Evolutionary conservation across 108 stramenopile species (phyloP), one percentile per base, ranked within the genome.

Genomic region (Schizochytrium sp.): DNA sequence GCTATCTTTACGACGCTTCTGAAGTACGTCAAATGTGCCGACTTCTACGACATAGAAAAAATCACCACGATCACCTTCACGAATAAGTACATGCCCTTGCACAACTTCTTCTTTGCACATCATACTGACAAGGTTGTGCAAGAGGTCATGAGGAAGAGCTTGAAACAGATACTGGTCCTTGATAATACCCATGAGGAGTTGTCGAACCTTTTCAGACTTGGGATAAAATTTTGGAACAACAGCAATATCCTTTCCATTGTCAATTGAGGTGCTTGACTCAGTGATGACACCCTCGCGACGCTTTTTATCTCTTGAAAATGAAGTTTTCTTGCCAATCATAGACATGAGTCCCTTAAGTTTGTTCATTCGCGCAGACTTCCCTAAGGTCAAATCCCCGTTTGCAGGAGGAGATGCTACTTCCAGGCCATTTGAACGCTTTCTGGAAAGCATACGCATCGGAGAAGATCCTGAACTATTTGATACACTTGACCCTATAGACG

Each of bases 31-130:
- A 38, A 69, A 41, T 38, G 15, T 28, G 12, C 56, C 88, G 7
- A 8, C 47, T 50, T 88, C 61, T 1, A 98, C 88, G 88, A 98
- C 96, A 94, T 97, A 98, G 91, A 97, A 98, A 12, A 95, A 96
- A 91, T 97, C 96, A 28, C 97, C 97, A 60, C 95, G 94, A 92
- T 97, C 97, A 40, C 97, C 97, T 89, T 95, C 93, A 45, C 91
- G 88, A 61, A 95, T 93, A 88, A 92, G 96, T 55, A 95, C 91
- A 28, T 96, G 95, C 41, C 97, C 97, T 2, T 45, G 28, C 17
- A 28, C 17, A 45, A 87, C 46, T 5, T 60, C 38, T 88, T 49
- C 47, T 41, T 57, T 47, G 49, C 53, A 47, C 88, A 89, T 88
- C 76, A 83, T 83, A 40, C 15, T 53, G 53, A 83, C 76, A 5